Evolutionary conservation across 495 filamentous ascomycete species (phyloP), one percentile per base, ranked within the genome.

Genomic region (Acidomyces sp.): DNA sequence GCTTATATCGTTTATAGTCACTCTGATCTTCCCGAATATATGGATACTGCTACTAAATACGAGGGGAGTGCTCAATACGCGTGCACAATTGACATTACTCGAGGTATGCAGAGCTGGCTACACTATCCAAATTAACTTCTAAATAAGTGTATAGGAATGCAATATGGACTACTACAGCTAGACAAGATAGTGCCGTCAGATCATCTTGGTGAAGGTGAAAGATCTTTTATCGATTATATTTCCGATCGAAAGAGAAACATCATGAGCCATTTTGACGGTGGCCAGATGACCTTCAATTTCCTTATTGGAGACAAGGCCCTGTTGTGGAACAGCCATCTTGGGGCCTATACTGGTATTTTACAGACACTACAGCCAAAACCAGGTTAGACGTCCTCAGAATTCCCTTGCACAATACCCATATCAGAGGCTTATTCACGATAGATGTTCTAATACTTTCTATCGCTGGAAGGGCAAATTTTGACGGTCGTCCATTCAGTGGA

Each of bases 41-140:
- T 39, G n/a, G 36, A 39, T 22, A 39, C 36, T 29, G 36, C 12
- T 9, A 39, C 36, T 16, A 21, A 39, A 22, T 39, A 39, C 36
- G 20, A 22, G 6, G 36, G 11, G 11, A 11, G 15, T 16, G 9
- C 6, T 28, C 36, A 15, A 39, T 39, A 39, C 16, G 36, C 36
- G 6, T 26, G 36, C 36, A 39, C 36, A 10, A 25, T 39, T 11
- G 36, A 39, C 36, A 39, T 39, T 27, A 39, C 36, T 6, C 13
- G 11, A 22, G 20, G 11, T 11, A 39, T 39, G 36, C 11, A 16
- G 21, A n/a, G n/a, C n/a, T n/a, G n/a, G n/a, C n/a, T n/a, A n/a
- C n/a, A n/a, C n/a, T n/a, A n/a, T n/a, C n/a, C n/a, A n/a, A n/a
- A n/a, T n/a, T n/a, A n/a, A n/a, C n/a, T n/a, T n/a, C n/a, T n/a